Conservation (phyloP, 2,329 filamentous ascomycete species). For the Clarireedia homoeocarpa region DNA sequence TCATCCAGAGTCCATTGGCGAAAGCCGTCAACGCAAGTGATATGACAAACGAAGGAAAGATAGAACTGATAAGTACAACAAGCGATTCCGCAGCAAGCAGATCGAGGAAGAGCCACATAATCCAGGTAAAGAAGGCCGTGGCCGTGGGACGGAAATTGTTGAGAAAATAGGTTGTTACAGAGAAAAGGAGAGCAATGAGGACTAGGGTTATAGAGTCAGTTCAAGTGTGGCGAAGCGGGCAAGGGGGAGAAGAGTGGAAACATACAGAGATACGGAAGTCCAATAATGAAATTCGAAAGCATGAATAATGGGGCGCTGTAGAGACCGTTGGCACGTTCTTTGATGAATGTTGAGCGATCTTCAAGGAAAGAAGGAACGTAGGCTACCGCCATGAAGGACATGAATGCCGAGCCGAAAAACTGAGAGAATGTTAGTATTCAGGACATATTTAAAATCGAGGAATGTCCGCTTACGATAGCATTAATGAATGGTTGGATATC, state of each 20-base stretch:
- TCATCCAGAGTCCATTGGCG: constrained; percentile 87
- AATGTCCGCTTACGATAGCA: constrained; percentile 47
- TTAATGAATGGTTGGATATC: constrained; percentile 79
- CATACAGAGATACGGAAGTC: constrained; percentile 66
- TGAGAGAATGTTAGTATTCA: constrained; percentile 11
- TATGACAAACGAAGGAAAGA: constrained; percentile 75
- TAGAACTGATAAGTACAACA: constrained; percentile 64
- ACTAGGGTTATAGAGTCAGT: constrained; percentile 35
- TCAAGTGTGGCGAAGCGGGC: not conserved
- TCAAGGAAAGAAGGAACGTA: constrained; percentile 82
- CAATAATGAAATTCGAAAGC: constrained; percentile 73
- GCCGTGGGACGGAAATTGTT: constrained; percentile 63
- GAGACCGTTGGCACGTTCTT: constrained; percentile 75
- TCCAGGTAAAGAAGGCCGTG: constrained; percentile 64
- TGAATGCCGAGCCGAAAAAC: constrained; percentile 67
- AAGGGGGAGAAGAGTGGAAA: not conserved
- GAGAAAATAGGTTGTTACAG: constrained; percentile 70
- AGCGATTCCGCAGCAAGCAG: constrained; percentile 75
- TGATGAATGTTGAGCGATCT: constrained; percentile 62
- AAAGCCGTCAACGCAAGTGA: constrained; percentile 74
- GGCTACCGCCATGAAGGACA: constrained; percentile 76
- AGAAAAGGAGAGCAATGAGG: constrained; percentile 68
- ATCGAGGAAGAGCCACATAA: constrained; percentile 81
- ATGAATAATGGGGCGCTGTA: constrained; percentile 69
- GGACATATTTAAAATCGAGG: not conserved